Evolutionary conservation across 2,329 filamentous ascomycete genomes (phyloP).

Genomic region (Exophiala aquamarina): DNA sequence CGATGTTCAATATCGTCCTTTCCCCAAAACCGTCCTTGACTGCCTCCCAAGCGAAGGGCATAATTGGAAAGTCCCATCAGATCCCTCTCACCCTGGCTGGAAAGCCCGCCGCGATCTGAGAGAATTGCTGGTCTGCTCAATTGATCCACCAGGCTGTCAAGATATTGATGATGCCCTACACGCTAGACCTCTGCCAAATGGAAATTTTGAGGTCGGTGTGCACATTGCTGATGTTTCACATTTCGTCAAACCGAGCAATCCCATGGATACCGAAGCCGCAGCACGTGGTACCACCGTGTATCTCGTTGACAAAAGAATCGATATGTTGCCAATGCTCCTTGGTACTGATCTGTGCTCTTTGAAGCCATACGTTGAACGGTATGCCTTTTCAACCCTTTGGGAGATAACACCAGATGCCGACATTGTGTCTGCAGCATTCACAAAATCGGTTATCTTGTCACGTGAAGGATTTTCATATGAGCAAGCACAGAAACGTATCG

Average conservation of each 20-base stretch:
- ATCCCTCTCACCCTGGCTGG: slow-evolving; percentile 81
- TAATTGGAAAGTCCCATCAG: slow-evolving; percentile 86
- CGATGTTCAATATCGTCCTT: slow-evolving; percentile 96
- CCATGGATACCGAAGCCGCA: slow-evolving; percentile 95
- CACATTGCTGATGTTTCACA: slow-evolving; percentile 99
- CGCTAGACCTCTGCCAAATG: slow-evolving; percentile 78
- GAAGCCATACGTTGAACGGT: slow-evolving; percentile 96
- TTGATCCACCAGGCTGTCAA: slow-evolving; percentile 92
- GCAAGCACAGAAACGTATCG: slow-evolving; percentile 89
- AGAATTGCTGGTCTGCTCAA: slow-evolving; percentile 88
- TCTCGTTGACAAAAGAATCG: slow-evolving; percentile 96
- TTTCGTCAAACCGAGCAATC: slow-evolving; percentile 94
- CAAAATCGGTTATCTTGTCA: slow-evolving; percentile 96
- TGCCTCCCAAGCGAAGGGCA: slow-evolving; percentile 90
- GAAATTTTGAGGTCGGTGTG: slow-evolving; percentile 93
- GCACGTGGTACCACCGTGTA: slow-evolving; percentile 96
- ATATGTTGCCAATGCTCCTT: slow-evolving; percentile 96
- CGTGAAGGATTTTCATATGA: slow-evolving; percentile 98
- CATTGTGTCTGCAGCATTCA: slow-evolving; percentile 82
- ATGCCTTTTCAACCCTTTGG: slow-evolving; percentile 83
- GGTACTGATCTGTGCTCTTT: slow-evolving; percentile 95
- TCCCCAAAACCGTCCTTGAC: slow-evolving; percentile 92
- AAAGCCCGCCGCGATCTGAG: slow-evolving; percentile 79
- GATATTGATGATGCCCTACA: slow-evolving; percentile 98
- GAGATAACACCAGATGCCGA: slow-evolving; percentile 84